Conservation (phyloP, 192 early-diverging fungal species). For the Coemansia sp. region DNA sequence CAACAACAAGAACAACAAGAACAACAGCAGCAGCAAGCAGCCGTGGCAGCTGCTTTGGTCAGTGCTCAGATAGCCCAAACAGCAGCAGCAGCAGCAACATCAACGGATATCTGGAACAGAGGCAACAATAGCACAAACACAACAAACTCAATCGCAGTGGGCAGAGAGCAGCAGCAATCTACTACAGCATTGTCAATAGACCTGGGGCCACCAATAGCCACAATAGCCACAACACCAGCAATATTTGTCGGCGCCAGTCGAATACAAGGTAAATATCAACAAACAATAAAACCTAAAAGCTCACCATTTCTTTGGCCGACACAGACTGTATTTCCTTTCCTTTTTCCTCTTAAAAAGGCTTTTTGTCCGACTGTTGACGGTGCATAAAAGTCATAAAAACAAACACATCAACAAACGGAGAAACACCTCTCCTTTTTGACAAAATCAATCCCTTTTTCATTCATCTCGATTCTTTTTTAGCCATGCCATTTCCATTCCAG, state of each 20-base stretch:
- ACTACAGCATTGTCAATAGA: not conserved
- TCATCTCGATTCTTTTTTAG: not conserved
- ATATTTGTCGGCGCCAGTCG: constrained; percentile 38
- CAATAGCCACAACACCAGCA: constrained; percentile 42
- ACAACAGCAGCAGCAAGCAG: not conserved
- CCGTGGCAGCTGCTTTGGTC: not conserved
- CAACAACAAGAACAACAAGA: not conserved
- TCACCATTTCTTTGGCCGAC: not conserved
- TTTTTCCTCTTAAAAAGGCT: not conserved
- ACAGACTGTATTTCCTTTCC: not conserved
- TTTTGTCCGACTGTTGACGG: not conserved
- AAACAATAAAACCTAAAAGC: not conserved
- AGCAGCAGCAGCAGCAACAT: not conserved
- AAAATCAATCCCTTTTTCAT: no score
- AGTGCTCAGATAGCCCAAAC: not conserved
- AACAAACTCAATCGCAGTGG: not conserved
- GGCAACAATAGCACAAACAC: not conserved
- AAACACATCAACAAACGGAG: not conserved
- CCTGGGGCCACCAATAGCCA: constrained; percentile 17
- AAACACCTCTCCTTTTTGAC: no score
- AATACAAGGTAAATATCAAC: constrained; percentile 22
- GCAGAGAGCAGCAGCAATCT: not conserved
- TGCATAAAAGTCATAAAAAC: not conserved
- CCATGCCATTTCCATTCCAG: not conserved
- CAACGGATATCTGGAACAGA: not conserved